Base-by-base conservation (phyloP, 331 rosid genomes). In the Quercus phellos region DNA sequence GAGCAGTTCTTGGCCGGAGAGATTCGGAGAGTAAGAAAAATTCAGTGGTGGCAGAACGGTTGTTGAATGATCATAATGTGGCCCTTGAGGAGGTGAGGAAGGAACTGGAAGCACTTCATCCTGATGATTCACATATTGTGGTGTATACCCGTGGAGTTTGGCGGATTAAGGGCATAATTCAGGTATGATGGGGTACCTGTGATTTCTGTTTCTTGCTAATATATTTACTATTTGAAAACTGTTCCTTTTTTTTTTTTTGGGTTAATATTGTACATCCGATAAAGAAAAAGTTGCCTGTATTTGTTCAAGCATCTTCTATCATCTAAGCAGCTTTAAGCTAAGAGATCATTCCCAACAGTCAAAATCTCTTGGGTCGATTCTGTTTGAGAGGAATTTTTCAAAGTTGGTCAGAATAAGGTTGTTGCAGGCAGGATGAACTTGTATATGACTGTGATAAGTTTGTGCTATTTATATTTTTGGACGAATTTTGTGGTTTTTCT, bases 151-250 rank as follows among this genome's bases (percentile, higher is more conserved):
- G 90, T 2, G 99, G 99, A 66, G 95, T 89, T 55, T 94, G 99
- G 99, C 90, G 99, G 76, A 91, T 94, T 60, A 94, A 94, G 79
- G 99, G 99, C 70, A 94, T 94, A 75, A 94, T 94, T 87, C 99
- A 94, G 99, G 99, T 92, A 88, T 54, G 66, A 29, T 61, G 34
- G 22, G 38, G 77, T 56, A 71, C n/a, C 32, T 70, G 11, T 68
- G 5, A 38, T 19, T 53, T 68, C 68, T 51, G 19, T 29, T 71
- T 67, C 75, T 21, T 55, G 80, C 27, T 35, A 21, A 50, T 51
- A 55, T 32, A 17, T 43, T 73, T 14, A 2, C 71, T 34, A 14
- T 4, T 38, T 32, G 24, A 38, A 38, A 0, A 38, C 46, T 38
- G 46, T 38, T 38, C 46, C 46, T 38, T 8, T 38, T 35, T 6